A percentile compares a stretch with the other conserved stretches of the same genome.
Evolutionary conservation across 257 asterid genomes (phyloP).

Genomic region (Asclepias syriaca): DNA sequence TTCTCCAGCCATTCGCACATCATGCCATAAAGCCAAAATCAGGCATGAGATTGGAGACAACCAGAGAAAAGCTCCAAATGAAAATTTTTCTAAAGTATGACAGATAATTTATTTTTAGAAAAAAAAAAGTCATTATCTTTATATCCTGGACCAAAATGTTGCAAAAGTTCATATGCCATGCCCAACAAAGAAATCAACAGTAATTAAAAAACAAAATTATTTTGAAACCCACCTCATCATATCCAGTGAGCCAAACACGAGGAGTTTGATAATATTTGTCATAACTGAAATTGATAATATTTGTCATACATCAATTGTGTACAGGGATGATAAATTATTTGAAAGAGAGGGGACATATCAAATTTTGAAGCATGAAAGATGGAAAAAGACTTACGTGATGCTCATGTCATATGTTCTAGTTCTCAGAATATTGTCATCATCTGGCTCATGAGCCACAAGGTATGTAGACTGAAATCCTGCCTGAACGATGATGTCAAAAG

Average conservation of each 20-base stretch:
- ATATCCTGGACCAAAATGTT: too few species aligned
- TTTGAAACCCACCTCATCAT: constrained; percentile 69
- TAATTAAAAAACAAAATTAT: not conserved
- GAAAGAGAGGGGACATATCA: not conserved
- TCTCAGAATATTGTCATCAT: constrained; percentile 84
- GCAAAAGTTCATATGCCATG: too few species aligned
- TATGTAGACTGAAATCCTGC: constrained; percentile 70
- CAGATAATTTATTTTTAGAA: too few species aligned
- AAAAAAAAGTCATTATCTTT: not conserved
- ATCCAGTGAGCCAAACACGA: constrained; percentile 99
- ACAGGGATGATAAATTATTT: not conserved
- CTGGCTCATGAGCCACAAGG: constrained; percentile 88
- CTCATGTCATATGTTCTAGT: constrained; percentile 96
- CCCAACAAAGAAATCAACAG: too few species aligned
- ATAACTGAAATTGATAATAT: constrained; percentile 43
- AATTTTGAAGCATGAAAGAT: not conserved
- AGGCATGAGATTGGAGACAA: not conserved
- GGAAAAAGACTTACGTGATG: constrained; percentile 71
- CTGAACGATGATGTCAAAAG: constrained; percentile 33
- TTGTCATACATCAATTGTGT: not conserved
- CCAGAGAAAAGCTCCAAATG: not conserved
- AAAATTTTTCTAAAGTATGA: not conserved
- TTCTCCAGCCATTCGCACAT: not conserved
- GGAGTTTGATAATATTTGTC: constrained; percentile 99
- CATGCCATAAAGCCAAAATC: not conserved